These are phyloP conservation scores for Solanum virginianum DNA, from an alignment of 257 asterid species.

Conservation along the genomic window DNA sequence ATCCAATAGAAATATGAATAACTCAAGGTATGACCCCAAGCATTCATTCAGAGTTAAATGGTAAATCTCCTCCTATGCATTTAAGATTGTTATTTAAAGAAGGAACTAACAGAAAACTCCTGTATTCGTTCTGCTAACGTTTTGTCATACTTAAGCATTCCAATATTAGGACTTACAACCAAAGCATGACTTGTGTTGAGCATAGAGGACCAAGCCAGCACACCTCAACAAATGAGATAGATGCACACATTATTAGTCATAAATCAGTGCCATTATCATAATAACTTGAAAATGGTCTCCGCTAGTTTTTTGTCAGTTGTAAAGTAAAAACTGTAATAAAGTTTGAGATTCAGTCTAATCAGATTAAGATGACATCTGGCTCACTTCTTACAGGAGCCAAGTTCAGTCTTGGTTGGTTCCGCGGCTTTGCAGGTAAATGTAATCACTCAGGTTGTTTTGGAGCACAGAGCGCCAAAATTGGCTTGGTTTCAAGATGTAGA, in stretches of 20 bases:
- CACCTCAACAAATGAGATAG: not conserved
- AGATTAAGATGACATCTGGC: not conserved
- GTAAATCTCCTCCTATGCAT: not conserved
- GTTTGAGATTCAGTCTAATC: not conserved
- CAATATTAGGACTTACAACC: not conserved
- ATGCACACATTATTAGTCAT: not conserved
- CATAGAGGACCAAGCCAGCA: not conserved
- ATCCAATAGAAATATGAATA: not conserved
- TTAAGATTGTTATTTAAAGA: not conserved
- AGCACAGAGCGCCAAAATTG: not conserved
- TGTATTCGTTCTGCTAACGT: not conserved
- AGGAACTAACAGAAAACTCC: not conserved
- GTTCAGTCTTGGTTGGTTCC: not conserved
- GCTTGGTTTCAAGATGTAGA: not conserved
- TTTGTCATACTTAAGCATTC: not conserved
- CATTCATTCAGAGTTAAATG: not conserved
- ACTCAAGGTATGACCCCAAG: not conserved
- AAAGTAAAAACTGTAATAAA: not conserved
- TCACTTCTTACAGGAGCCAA: not conserved
- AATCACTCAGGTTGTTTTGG: not conserved
- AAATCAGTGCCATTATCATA: not conserved
- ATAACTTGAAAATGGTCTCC: not conserved
- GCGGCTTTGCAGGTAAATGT: not conserved
- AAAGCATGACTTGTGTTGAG: not conserved
- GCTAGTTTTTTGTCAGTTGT: not conserved